Base-by-base conservation (phyloP, 164 flowering plant genomes). In the Annona cherimola region DNA sequence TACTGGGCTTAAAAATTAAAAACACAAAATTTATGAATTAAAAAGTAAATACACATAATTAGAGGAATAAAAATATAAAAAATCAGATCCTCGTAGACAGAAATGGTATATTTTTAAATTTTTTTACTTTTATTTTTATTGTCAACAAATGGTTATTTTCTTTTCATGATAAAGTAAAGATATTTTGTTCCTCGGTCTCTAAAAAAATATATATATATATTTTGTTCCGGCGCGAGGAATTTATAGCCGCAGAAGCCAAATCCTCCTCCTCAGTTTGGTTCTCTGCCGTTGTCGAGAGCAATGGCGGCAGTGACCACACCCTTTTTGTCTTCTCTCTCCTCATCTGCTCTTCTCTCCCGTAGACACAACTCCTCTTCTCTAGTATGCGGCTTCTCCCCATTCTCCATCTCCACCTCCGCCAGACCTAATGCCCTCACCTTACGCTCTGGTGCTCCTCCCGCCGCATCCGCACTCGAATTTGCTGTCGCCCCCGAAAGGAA, bases 281-380 rank as follows among this genome's bases (percentile, higher is more conserved):
- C 18, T 43, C 19, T 26, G 67, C 5, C 4, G 12, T 12, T 63
- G 2, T 61, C 26, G 35, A 1, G 14, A 50, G 57, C 20, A 61
- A 61, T 61, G 63, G 57, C 57, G 79, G 76, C 80, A 50, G 57
- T 50, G 14, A 50, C 57, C 67, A 71, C 59, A 12, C 66, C 73
- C 19, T 45, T 69, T 66, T 69, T 70, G 71, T 73, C 76, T 16
- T 55, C 77, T 9, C 81, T 78, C 18, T 73, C 81, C 54, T 61
- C 78, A 42, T 42, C 78, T 2, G 6, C 74, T 1, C 62, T 75
- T 57, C 76, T 73, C 65, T 71, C 61, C 45, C 69, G 42, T 57
- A 69, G 55, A 74, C 73, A 71, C 4, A 45, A 19, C 3, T 57
- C 78, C 19, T 72, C 70, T 35, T 61, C 75, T 45, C 66, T 69